Base-by-base conservation (phyloP, 768 basidiomycete species). In the Cytidiella melzeri region DNA sequence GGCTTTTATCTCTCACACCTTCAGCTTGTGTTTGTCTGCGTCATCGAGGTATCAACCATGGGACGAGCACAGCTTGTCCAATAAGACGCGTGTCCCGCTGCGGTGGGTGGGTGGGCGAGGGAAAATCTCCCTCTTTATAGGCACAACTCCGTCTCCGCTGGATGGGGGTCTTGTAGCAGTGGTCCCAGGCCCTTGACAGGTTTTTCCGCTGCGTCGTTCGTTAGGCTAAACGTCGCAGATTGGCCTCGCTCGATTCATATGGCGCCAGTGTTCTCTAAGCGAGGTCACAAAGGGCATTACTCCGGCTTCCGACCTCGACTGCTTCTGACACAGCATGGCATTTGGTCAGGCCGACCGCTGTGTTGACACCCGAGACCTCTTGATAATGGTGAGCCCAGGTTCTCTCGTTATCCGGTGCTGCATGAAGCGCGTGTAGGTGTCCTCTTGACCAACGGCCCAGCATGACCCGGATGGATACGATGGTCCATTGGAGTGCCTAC, bases 181-280 rank as follows among this genome's bases (percentile, higher is more conserved):
- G 45, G 24, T 41, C 45, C n/a, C 23, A 47, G 36, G 34, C 42
- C 20, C 21, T 51, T 37, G 50, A 49, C 47, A 55, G 55, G 58
- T 62, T 62, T 62, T 52, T 52, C 61, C 61, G 61, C 36, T 49
- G 53, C 40, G 47, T 20, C 40, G 43, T 53, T 34, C 44, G 43
- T 46, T 52, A 56, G 58, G 58, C 53, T 58, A 58, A 60, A 60
- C 52, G 40, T 60, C 58, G 61, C 61, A 27, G 53, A 54, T 57
- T 39, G 47, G 49, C 58, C 49, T 45, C 38, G 47, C 37, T 13
- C 34, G 15, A 45, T 18, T 50, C 56, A 28, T 49, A 47, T 42
- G 20, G 43, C 15, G 15, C 24, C 37, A 37, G 41, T 27, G 25
- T 38, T 20, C 28, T 39, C 40, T 42, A 48, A 48, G 61, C 61